Evolutionary conservation across 192 early-diverging fungal genomes (phyloP).

Genomic region (Geranomyces variabilis): DNA sequence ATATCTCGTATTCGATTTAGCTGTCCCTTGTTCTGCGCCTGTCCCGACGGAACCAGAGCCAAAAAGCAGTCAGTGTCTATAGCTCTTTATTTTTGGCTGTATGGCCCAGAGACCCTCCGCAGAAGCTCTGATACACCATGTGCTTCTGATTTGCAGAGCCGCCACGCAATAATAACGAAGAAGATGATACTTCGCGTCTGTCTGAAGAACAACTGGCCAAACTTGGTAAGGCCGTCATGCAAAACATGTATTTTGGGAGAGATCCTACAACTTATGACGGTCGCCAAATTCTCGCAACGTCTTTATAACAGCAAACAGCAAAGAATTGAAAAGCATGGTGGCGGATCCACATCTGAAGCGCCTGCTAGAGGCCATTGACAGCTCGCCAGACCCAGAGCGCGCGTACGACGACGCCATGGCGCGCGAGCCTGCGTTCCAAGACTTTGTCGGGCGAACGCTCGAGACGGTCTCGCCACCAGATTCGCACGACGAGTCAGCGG

Average conservation of each 20-base stretch:
- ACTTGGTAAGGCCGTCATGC: no score
- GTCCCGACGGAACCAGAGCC: no score
- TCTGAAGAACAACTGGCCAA: no score
- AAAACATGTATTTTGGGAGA: no score
- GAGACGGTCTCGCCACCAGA: neutral
- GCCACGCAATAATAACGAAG: no score
- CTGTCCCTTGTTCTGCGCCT: neutral
- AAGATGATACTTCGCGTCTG: no score
- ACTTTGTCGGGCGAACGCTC: neutral
- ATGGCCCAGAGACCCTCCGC: no score
- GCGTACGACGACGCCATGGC: constrained; percentile 2
- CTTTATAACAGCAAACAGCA: constrained; percentile 1
- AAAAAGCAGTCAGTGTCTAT: no score
- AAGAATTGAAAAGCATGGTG: neutral
- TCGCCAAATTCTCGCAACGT: neutral
- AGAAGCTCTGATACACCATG: no score
- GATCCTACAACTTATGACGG: no score
- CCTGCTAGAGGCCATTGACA: neutral
- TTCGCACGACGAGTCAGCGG: neutral
- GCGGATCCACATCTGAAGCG: neutral
- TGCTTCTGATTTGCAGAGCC: no score
- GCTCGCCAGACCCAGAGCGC: neutral
- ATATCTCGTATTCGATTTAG: neutral
- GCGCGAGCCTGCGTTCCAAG: neutral
- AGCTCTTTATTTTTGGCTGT: no score